Percentiles rank a stretch among this genome's conserved stretches.
phyloP scores from a whole-genome alignment of 331 rosid genomes.

The Pyrus hybrid region DNA sequence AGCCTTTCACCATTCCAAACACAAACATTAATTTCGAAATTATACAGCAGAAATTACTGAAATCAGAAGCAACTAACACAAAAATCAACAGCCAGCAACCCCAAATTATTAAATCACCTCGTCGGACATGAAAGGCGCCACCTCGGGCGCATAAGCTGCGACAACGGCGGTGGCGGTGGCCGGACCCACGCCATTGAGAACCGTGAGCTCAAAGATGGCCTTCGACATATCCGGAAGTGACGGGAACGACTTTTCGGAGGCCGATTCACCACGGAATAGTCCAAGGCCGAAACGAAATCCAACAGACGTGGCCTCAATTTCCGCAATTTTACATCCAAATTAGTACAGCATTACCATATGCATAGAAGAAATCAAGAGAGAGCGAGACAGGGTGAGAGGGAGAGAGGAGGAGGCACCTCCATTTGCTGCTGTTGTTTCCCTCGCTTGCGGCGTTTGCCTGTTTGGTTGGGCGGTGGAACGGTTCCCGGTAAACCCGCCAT shows the following conservation, averaged over 20 bases:
- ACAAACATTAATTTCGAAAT: neutral
- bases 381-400: neutral
- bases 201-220: slow-evolving; percentile 66
- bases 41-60: neutral
- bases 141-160: slow-evolving; percentile 65
- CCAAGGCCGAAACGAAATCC: slow-evolving; percentile 70
- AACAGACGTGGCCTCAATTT: slow-evolving; percentile 66
- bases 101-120: slow-evolving; percentile 36
- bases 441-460: neutral
- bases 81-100: no score
- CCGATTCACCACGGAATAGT: slow-evolving; percentile 47
- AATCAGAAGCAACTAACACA: neutral
- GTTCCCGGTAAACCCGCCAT: neutral
- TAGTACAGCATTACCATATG: neutral
- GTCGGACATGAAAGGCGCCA: slow-evolving; percentile 89
- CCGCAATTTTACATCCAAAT: neutral
- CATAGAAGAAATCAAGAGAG: neutral
- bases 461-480: neutral
- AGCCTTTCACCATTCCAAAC: slow-evolving; percentile 39
- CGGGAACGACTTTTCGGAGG: slow-evolving; percentile 54
- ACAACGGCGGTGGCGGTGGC: slow-evolving; percentile 88
- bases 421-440: slow-evolving; percentile 23
- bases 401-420: slow-evolving; percentile 37
- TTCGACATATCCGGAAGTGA: slow-evolving; percentile 62
- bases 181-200: slow-evolving; percentile 79